Evolutionary conservation across 2,329 filamentous ascomycete species (phyloP).

Genomic region (Trichoderma atroviride): DNA sequence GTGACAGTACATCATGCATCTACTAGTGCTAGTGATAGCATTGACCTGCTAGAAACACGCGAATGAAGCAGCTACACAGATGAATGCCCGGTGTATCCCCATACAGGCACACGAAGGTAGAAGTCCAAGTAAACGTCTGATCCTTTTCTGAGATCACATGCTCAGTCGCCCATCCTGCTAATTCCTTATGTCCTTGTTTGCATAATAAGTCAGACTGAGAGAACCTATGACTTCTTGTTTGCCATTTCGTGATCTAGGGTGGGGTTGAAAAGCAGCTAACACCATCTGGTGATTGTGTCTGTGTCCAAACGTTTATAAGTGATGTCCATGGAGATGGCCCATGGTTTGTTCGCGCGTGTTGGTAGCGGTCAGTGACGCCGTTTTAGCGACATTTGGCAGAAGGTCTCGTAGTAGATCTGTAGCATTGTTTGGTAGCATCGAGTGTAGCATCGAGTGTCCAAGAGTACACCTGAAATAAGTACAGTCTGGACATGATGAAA

Average conservation of each 20-base stretch:
- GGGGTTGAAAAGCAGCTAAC: fast-evolving
- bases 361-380: no score
- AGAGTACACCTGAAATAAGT: no score
- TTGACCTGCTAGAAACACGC: neutral
- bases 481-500: no score
- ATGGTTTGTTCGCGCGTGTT: no score
- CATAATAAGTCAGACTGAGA: neutral
- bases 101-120: neutral
- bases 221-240: neutral
- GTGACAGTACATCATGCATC: neutral
- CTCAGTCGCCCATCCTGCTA: neutral
- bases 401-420: neutral
- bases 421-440: neutral
- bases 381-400: neutral
- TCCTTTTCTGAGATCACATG: neutral
- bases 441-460: neutral
- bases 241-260: neutral
- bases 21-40: neutral
- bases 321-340: neutral
- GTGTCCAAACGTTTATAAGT: neutral
- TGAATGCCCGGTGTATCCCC: neutral
- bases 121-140: neutral
- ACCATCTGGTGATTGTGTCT: neutral
- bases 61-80: neutral
- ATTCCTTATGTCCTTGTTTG: neutral